Conservation (phyloP, 192 early-diverging fungal genomes). For the Phlyctochytrium bullatum region DNA sequence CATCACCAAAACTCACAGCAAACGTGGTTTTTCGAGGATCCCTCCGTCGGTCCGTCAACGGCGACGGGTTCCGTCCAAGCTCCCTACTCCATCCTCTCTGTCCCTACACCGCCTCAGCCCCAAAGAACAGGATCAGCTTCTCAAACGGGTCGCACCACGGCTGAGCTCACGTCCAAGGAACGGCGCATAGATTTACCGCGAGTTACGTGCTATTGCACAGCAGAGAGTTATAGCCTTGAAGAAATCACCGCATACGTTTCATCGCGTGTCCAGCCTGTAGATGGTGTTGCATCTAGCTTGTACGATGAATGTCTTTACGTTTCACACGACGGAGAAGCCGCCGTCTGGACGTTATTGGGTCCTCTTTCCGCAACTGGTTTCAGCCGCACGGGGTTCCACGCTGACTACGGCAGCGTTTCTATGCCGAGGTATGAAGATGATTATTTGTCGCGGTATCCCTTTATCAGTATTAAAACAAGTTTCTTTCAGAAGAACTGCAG, state of each 20-base stretch:
- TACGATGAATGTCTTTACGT: constrained; percentile 56
- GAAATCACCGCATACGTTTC: constrained; percentile 27
- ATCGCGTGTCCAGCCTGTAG: constrained; percentile 6
- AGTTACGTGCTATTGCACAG: constrained; percentile 46
- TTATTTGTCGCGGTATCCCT: constrained; percentile 10
- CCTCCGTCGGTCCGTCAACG: no score
- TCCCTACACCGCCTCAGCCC: neutral
- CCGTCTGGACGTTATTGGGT: constrained; percentile 7
- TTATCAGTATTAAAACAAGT: no score
- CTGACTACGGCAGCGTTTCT: neutral
- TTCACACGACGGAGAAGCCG: constrained; percentile 27
- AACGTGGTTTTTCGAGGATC: neutral
- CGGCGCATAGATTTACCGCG: constrained; percentile 70
- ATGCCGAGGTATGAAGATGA: neutral
- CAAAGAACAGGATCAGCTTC: neutral
- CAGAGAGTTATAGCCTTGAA: constrained; percentile 39
- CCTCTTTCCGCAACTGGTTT: neutral
- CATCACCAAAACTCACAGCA: neutral
- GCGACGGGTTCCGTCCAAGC: neutral
- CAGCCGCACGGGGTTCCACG: neutral
- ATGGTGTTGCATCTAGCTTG: constrained; percentile 30
- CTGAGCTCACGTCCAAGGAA: constrained; percentile 65
- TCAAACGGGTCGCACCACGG: constrained; percentile 27
- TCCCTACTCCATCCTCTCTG: no score
- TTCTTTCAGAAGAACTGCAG: no score